These are phyloP conservation scores for Populus hybrid DNA, from an alignment of 441 rosid species.

Conservation along the genomic window DNA sequence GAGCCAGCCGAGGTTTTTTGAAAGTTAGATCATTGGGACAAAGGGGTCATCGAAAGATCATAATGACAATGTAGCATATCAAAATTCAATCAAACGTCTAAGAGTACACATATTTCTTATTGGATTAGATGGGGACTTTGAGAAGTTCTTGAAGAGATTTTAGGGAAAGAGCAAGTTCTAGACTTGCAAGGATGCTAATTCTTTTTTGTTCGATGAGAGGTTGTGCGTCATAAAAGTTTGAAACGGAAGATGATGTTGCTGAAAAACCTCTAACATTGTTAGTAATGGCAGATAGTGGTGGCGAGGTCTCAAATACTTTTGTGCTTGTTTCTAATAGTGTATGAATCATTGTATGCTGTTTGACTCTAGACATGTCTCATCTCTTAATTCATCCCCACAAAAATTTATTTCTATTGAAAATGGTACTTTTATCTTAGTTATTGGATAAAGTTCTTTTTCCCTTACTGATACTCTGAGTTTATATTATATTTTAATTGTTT, in stretches of 20 bases:
- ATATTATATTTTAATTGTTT: background rate
- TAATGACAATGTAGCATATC: too few relatives aligned
- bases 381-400: background rate
- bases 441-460: background rate
- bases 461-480: background rate
- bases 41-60: too few relatives aligned
- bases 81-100: too few relatives aligned
- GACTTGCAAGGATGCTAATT: too few relatives aligned
- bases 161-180: too few relatives aligned
- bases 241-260: background rate
- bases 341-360: conserved; percentile 13
- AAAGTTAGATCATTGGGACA: too few relatives aligned
- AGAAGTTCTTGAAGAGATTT: too few relatives aligned
- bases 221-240: too few relatives aligned
- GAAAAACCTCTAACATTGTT: background rate
- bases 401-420: background rate
- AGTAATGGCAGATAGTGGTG: background rate
- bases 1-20: too few relatives aligned
- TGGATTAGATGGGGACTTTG: too few relatives aligned
- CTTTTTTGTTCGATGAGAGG: too few relatives aligned
- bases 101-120: too few relatives aligned
- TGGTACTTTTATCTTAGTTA: background rate
- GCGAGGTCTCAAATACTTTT: background rate
- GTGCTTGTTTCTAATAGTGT: background rate
- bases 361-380: background rate